phyloP scores from a whole-genome alignment of 495 filamentous ascomycete genomes.

The Annulohypoxylon stygium region DNA sequence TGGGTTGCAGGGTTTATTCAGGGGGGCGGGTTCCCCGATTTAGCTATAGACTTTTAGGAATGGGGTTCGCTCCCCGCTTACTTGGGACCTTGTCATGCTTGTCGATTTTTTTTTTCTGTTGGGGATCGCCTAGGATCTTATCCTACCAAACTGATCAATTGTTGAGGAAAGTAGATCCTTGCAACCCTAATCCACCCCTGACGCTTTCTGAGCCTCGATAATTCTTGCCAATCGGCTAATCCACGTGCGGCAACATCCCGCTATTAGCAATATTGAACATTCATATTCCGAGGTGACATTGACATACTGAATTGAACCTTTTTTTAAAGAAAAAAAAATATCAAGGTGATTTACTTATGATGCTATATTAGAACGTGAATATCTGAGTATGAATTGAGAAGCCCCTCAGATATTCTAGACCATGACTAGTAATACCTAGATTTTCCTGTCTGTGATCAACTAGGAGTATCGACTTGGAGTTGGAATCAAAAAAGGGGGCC shows the following conservation, averaged over 20 bases:
- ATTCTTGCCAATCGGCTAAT: constrained; percentile 35
- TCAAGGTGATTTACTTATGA: neutral
- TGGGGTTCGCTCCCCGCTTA: constrained; percentile 35
- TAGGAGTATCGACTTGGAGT: neutral
- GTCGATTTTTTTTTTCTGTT: constrained; percentile 42
- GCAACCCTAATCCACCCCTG: constrained; percentile 20
- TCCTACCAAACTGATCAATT: constrained; percentile 46
- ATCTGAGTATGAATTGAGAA: too few species aligned
- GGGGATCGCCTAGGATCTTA: constrained; percentile 43
- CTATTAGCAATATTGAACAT: neutral
- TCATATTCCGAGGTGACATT: too few species aligned
- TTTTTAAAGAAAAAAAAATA: too few species aligned
- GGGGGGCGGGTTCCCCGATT: constrained; percentile 34
- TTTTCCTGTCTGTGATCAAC: neutral
- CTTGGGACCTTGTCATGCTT: constrained; percentile 7
- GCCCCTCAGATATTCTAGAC: neutral
- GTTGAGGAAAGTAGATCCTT: constrained; percentile 45
- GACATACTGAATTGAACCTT: too few species aligned
- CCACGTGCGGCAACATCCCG: constrained; percentile 32
- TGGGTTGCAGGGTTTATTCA: constrained; percentile 25
- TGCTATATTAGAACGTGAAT: neutral
- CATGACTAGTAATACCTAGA: neutral
- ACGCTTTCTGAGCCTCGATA: constrained; percentile 12
- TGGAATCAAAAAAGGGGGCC: neutral
- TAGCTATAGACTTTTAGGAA: constrained; percentile 18